Evolutionary conservation across 106 monocot genomes (phyloP).

Genomic region (Ottelia alismoides): DNA sequence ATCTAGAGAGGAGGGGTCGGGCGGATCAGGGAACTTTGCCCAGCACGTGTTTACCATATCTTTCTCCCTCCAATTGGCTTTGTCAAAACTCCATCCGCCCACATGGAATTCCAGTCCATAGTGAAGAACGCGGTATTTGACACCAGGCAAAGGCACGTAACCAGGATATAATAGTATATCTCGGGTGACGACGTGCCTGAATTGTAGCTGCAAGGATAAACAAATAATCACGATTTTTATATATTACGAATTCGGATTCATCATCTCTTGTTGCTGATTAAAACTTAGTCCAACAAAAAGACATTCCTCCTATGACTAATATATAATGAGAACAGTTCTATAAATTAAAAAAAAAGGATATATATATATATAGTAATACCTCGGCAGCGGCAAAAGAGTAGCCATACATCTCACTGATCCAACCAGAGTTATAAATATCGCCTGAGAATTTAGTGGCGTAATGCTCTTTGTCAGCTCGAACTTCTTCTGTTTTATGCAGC

Average conservation of each 20-base stretch:
- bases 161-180: conserved; percentile 95
- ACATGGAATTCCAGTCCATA: conserved; percentile 80
- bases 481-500: conserved; percentile 96
- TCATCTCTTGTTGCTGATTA: not conserved
- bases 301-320: not conserved
- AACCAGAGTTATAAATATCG: conserved; percentile 82
- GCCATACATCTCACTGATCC: conserved; percentile 99
- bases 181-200: conserved; percentile 56
- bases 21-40: conserved; percentile 95
- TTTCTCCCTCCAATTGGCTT: conserved; percentile 74
- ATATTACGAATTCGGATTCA: not conserved
- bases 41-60: conserved; percentile 87
- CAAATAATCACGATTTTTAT: not conserved
- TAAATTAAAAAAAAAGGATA: not conserved
- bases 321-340: not conserved
- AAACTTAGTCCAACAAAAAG: not conserved
- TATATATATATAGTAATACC: conserved; percentile 32
- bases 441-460: conserved; percentile 93
- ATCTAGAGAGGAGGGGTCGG: conserved; percentile 45
- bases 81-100: conserved; percentile 96
- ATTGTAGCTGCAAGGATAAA: conserved; percentile 48
- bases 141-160: conserved; percentile 58
- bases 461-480: conserved; percentile 90
- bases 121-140: conserved; percentile 71
- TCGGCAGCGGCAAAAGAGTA: conserved; percentile 98